phyloP scores from a whole-genome alignment of 495 filamentous ascomycete genomes.

The Ramalina intermedia region DNA sequence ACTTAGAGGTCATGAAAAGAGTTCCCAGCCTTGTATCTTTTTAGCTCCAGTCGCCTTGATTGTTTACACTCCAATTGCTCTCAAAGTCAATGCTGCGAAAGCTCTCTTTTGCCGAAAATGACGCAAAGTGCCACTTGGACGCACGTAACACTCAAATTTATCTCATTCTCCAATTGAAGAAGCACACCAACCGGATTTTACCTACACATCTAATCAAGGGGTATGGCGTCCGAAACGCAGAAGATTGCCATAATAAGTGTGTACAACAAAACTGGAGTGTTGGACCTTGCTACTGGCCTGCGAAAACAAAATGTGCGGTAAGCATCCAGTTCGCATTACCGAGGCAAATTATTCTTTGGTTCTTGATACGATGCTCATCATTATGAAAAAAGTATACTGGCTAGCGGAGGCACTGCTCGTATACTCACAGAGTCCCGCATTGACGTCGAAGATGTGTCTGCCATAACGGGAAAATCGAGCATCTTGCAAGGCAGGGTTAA shows the following conservation, averaged over 20 bases:
- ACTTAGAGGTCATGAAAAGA: no score
- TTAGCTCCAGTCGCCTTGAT: no score
- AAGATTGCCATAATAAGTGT: slow-evolving; percentile 78
- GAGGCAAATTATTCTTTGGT: background rate
- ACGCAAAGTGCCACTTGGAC: no score
- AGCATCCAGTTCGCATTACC: background rate
- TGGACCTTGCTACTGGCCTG: slow-evolving; percentile 91
- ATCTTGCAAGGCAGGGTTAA: slow-evolving; percentile 95
- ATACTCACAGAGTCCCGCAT: background rate
- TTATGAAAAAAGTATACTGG: background rate
- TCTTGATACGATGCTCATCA: background rate
- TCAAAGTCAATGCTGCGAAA: no score
- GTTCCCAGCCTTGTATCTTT: no score
- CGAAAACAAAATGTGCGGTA: slow-evolving; percentile 71
- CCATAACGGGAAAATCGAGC: slow-evolving; percentile 96
- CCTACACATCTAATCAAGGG: background rate
- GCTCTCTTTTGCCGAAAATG: no score
- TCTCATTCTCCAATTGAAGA: no score
- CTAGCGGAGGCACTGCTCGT: slow-evolving; percentile 3
- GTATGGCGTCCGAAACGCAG: background rate
- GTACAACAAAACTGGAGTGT: slow-evolving; percentile 93
- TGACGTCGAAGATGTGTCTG: slow-evolving; percentile 56
- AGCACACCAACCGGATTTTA: no score
- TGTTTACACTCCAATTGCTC: no score
- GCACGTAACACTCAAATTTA: no score